Conservation (phyloP, 306 rosid genomes). For the Quercus alba region DNA sequence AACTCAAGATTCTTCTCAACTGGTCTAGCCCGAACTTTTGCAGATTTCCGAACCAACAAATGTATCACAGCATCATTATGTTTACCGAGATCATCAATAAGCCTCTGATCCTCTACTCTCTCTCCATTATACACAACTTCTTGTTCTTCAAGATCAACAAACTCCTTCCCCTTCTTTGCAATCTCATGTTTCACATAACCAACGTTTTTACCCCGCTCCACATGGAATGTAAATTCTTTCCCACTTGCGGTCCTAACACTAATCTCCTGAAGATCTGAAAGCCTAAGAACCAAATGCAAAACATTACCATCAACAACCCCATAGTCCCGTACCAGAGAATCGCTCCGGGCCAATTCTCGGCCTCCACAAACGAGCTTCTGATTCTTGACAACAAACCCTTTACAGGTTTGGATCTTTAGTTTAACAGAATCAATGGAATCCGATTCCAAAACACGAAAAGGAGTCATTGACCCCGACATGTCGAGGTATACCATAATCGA, state of each 20-base stretch:
- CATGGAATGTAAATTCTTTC: conserved; percentile 64
- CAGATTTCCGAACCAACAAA: conserved; percentile 68
- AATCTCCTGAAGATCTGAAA: conserved; percentile 78
- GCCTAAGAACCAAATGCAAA: conserved; percentile 77
- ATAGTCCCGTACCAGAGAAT: conserved; percentile 73
- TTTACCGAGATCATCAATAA: conserved; percentile 68
- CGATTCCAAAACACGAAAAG: conserved; percentile 62
- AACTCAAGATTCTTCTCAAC: conserved; percentile 58
- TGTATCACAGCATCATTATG: conserved; percentile 68
- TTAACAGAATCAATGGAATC: conserved; percentile 87
- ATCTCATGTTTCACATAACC: conserved; percentile 77
- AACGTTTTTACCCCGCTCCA: conserved; percentile 74
- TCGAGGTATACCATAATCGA: conserved; percentile 62
- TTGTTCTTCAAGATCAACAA: conserved; percentile 70
- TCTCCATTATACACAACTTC: conserved; percentile 81
- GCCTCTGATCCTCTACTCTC: conserved; percentile 73
- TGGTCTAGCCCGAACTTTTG: conserved; percentile 53
- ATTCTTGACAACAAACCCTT: conserved; percentile 76
- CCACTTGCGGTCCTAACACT: conserved; percentile 65
- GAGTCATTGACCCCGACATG: conserved; percentile 55
- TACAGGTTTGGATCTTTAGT: conserved; percentile 60
- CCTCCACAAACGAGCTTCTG: conserved; percentile 92
- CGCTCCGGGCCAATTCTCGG: conserved; percentile 73
- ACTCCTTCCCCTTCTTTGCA: conserved; percentile 55
- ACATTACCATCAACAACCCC: conserved; percentile 82